phyloP scores from a whole-genome alignment of 1,284 basidiomycete species.

The Apiotrichum laibachii region DNA sequence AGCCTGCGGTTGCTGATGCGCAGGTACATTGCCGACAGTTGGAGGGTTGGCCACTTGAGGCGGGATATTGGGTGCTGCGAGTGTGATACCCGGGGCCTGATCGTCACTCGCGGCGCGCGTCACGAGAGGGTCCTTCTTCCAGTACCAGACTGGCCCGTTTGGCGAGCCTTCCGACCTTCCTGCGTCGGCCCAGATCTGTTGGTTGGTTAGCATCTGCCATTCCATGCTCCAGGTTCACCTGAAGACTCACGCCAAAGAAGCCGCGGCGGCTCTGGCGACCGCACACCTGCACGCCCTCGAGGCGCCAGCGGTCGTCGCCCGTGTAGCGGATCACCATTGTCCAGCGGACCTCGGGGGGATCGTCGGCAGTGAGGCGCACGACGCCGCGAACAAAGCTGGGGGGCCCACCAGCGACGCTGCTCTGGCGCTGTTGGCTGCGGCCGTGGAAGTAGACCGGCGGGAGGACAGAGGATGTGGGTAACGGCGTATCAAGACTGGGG shows the following conservation, averaged over 20 bases:
- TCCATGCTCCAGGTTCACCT: conserved; percentile 23
- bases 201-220: not conserved
- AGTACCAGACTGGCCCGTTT: conserved; percentile 44
- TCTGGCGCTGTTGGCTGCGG: not conserved
- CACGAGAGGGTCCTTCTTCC: conserved; percentile 16
- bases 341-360: conserved; percentile 46
- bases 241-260: conserved; percentile 40
- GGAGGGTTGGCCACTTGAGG: too few relatives aligned
- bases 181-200: conserved; percentile 40
- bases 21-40: too few relatives aligned
- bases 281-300: conserved; percentile 40
- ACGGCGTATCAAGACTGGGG: conserved; percentile 24
- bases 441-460: conserved; percentile 44
- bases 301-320: conserved; percentile 32
- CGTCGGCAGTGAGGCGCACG: conserved; percentile 41
- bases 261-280: conserved; percentile 40
- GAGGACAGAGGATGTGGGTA: conserved; percentile 32
- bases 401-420: not conserved
- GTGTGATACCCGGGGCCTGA: not conserved
- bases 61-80: too few relatives aligned
- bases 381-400: conserved; percentile 8
- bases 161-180: conserved; percentile 35
- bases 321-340: conserved; percentile 43
- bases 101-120: not conserved
- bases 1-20: too few relatives aligned